Evolutionary conservation across 768 basidiomycete species (phyloP), one percentile per base, ranked within the genome.

Genomic region (Suillus occidentalis): DNA sequence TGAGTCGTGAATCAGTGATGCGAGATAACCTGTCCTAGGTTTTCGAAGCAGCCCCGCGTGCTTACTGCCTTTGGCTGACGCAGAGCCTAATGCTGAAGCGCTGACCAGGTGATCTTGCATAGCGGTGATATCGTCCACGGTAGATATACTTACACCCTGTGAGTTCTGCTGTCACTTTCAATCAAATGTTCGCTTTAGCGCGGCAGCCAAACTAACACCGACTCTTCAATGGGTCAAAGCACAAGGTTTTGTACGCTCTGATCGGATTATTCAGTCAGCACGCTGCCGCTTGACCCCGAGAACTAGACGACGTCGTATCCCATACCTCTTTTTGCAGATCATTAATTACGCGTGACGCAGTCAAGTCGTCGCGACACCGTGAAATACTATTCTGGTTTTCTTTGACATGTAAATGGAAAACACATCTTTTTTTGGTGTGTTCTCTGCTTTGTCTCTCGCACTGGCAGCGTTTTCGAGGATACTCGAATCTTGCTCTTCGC

Each of bases 351-450:
- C n/a, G 67, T 80, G 39, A 79, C 72, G 4, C 73, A 79, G 66
- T 81, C 85, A 7, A 75, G 75, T 22, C 69, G 87, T 12, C 87
- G 87, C 69, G 86, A 87, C 65, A 70, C 73, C 28, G 84, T 85
- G 53, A 77, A 86, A 72, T 83, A 84, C 68, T 81, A 83, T 68
- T 83, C 81, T 9, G 85, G 86, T 1, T 88, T 88, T 72, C 78
- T 89, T 31, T 36, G 85, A 88, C 67, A 82, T 87, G 52, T 78
- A 2, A 80, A 84, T 42, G 82, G 80, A 57, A 82, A 82, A 67
- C 86, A 88, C 85, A 87, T 66, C 72, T 45, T 62, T 18, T 53
- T 31, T 50, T 49, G 34, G 47, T 60, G n/a, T 28, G 39, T 20
- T 47, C 18, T 14, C 1, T 37, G 42, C 56, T 25, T 39, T 40